Base-by-base conservation (phyloP, 176 grass and related monocot genomes). In the Bothriochloa decipiens region DNA sequence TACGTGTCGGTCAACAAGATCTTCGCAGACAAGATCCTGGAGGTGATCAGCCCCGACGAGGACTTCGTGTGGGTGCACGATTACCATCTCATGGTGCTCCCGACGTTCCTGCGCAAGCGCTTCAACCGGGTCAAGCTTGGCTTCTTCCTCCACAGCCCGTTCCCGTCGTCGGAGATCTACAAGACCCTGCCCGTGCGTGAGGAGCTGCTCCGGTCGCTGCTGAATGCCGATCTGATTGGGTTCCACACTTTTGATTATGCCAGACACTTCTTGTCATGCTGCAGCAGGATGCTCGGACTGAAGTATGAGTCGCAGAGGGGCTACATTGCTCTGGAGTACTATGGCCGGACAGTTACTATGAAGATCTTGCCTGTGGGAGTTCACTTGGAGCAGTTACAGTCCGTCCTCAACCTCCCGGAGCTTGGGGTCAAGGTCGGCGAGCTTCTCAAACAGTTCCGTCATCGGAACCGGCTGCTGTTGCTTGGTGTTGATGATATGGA, bases 221-320 rank as follows among this genome's bases (percentile, higher is more conserved):
- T 97, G 17, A 97, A 97, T 39, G 91, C 92, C 18, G 95, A 97
- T 81, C 72, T 97, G 52, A 94, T 97, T 67, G 95, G 95, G 4
- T 97, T 97, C 87, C 95, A 97, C 77, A 97, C 95, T 26, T 97
- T 97, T 45, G 92, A 97, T 64, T 97, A 97, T 70, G 95, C 95
- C 4, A 87, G 95, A 13, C 92, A 97, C 81, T 97, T 97, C 88
- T 79, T 97, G 50, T 94, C 95, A 0, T 97, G 95, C 82, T 97
- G 95, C 52, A 92, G 95, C 84, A 77, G 95, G 66, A 97, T 97
- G 92, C 95, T 97, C 16, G 95, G 95, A 6, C 52, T 97, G 11
- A 93, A 90, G 68, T 97, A 97, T 3, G 91, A 95, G 80, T 97
- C 95, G 1, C 94, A 93, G 83, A 81, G 95, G 74, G 95, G 95